Evolutionary conservation across 2,329 filamentous ascomycete species (phyloP), one percentile per base, ranked within the genome.

Genomic region (Aspergillus viridinutans): DNA sequence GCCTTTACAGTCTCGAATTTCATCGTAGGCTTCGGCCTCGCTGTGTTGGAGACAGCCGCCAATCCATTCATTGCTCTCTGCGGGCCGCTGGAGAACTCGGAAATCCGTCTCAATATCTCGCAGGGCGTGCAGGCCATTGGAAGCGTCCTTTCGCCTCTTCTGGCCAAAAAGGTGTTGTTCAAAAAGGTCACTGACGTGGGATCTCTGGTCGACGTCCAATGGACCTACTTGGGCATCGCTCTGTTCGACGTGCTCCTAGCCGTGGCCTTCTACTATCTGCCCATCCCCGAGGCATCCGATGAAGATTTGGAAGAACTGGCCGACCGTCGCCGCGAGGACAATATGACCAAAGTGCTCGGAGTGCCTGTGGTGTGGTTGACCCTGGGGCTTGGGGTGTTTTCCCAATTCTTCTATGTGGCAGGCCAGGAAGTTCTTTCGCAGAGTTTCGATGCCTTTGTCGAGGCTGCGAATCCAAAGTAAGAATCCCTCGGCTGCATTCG

Each of bases 1-100:
- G 83, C 84, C 0, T 86, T 86, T 58, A 71, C 85, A 2, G 71
- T 86, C 21, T 85, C 84, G 2, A 87, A 87, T 59, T 84, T 86
- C 64, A 83, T 87, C 55, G 82, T 85, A 2, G 84, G 83, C 0
- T 76, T 82, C 25, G 84, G 85, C 0, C 74, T 87, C 10, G 83
- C 83, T 1, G 83, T 83, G 9, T 69, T 87, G 35, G 84, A 87
- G 66, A 80, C 84, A 0, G 78, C 82, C 1, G 83, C 83, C 1
- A 86, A 87, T 55, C 82, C 84, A 0, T 87, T 86, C 69, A 85
- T 85, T 50, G 76, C 80, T 1, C 78, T 87, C 2, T 87, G 84
- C 59, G 84, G 84, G 1, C 84, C 84, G 0, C 76, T 80, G 3
- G 78, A 85, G 61, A 85, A 84, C 58, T 81, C 81, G 2, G 84